Conservation (phyloP, 2,329 filamentous ascomycete genomes). For the Paecilomyces sp. region DNA sequence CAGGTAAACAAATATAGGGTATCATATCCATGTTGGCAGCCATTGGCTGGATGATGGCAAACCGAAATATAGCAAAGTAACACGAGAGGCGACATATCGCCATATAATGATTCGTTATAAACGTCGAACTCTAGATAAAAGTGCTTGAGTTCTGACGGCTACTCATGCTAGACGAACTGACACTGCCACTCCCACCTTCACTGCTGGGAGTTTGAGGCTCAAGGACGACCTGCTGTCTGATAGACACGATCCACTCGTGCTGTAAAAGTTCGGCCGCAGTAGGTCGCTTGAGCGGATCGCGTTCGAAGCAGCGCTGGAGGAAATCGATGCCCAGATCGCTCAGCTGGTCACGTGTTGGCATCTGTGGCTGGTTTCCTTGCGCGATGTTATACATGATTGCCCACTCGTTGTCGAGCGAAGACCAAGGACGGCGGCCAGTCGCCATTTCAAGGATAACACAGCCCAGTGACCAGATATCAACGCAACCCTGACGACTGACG, state of each 20-base stretch:
- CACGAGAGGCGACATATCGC: not conserved
- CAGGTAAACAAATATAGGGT: not conserved
- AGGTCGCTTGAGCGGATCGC: conserved; percentile 70
- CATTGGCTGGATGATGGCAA: not conserved
- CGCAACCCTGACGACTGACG: conserved; percentile 71
- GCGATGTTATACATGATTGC: conserved; percentile 99
- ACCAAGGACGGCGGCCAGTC: conserved; percentile 89
- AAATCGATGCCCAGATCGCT: conserved; percentile 83
- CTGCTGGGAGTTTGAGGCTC: conserved; percentile 33
- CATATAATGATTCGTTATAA: not conserved
- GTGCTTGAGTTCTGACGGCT: conserved; percentile 21
- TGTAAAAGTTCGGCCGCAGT: conserved; percentile 84
- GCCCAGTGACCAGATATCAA: conserved; percentile 93
- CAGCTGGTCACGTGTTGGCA: conserved; percentile 76
- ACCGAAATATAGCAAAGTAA: conserved; percentile 2
- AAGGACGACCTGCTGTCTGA: conserved; percentile 41
- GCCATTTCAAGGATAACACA: conserved; percentile 98
- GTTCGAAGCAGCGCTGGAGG: conserved; percentile 74
- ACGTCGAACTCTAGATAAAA: not conserved
- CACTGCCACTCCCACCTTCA: conserved; percentile 31
- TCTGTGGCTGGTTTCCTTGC: conserved; percentile 83
- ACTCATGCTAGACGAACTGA: conserved; percentile 17
- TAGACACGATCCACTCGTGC: conserved; percentile 73
- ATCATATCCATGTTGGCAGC: not conserved
- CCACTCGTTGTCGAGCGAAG: conserved; percentile 95